Evolutionary conservation across 2,329 filamentous ascomycete genomes (phyloP), one percentile per base, ranked within the genome.

Genomic region (Nothophoma quercina): DNA sequence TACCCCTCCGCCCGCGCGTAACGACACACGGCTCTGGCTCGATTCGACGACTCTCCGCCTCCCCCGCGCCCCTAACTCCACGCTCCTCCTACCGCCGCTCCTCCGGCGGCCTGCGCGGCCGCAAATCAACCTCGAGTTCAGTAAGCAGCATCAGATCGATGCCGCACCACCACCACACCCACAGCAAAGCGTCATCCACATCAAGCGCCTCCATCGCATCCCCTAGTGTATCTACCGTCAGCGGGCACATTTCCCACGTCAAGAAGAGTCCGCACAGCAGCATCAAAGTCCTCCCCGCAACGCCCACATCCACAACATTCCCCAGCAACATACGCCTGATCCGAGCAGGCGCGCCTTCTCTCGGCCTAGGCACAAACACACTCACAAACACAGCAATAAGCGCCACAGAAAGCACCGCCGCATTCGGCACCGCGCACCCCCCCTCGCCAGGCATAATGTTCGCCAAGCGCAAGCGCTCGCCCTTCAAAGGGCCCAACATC

Each of bases 91-190:
- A 96, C 65, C 87, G 95, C 9, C 88, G 92, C 28, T 86, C 91
- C 2, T 96, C 91, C 5, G 85, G 83, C 34, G 93, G 93, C 23
- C 83, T 98, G 35, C 86, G 93, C 22, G 93, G 95, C 29, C 86
- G 95, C 55, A 98, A 98, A 73, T 98, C 93, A 0, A 99, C 95
- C 0, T 97, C 92, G 0, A 96, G 92, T 0, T 98, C 93, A 0
- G 87, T 99, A 13, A 97, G 92, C 1, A 96, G 92, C 0, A 88
- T 99, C 51, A 88, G 95, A 52, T 96, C 90, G 35, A 91, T 98
- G 69, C 71, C 70, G 28, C 69, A 72, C 69, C 92, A 93, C 66
- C 90, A 93, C 62, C 88, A 91, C 70, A 88, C 88, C 1, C 93
- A 97, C 72, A 96, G 92, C 18, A 98, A 98, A 75, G 92, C 95